Base-by-base conservation (phyloP, 148 eudicot genomes). In the Suaeda aralocaspica region DNA sequence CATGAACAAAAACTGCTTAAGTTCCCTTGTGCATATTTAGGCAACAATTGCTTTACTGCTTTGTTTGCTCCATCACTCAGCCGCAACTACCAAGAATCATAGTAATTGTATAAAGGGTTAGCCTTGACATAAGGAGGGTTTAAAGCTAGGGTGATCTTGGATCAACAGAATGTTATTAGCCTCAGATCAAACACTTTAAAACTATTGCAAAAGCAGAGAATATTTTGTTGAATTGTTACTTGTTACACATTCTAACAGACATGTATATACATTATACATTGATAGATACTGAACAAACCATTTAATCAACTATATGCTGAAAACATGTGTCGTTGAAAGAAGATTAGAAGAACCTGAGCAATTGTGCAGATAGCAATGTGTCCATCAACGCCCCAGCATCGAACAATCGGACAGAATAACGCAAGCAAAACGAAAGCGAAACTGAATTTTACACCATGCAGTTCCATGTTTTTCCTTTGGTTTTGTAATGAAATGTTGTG, bases 331-430 rank as follows among this genome's bases (percentile, higher is more conserved):
- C 16, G 39, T 16, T 30, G 14, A 6, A 0, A 30, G 0, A 60
- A 60, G 34, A 60, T 19, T 9, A 51, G 22, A 53, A n/a, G 50
- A 70, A 88, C 93, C 87, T 89, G 91, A 60, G 96, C 96, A 77
- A 89, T 83, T 34, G 53, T 73, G 82, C 89, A 89, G 48, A 81
- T 48, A 13, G 81, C 69, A 48, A 71, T 55, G 78, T 89, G 96
- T 0, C 91, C 96, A 77, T 85, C 89, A 41, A 68, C 39, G 19
- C 91, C 96, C 96, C 91, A 89, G 3, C 85, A 81, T 66, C 74
- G 71, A 76, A 79, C 76, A 16, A 64, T 73, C 36, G 77, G 66
- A 26, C 31, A 70, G 36, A 76, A 58, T 57, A 64, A 48, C 18
- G 34, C 74, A 1, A 76, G 22, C 2, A 57, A 64, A 45, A 76